Evolutionary conservation across 768 basidiomycete species (phyloP).

Genomic region (Tulasnella sp.): DNA sequence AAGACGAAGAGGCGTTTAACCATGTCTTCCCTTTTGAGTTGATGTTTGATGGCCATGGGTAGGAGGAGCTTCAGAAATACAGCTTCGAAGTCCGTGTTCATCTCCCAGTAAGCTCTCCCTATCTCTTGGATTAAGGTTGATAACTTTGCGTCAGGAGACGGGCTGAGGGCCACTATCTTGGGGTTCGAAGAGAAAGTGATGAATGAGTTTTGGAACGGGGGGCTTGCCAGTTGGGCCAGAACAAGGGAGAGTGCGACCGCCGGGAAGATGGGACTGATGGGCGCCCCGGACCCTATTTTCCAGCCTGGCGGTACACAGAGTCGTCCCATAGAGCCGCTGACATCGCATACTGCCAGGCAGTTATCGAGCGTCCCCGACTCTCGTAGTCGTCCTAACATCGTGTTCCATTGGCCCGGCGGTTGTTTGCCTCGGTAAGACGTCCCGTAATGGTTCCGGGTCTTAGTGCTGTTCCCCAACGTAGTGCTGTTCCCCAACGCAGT

Average conservation of each 20-base stretch:
- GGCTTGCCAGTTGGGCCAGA: conserved; percentile 45
- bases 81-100: conserved; percentile 50
- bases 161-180: conserved; percentile 36
- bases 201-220: conserved; percentile 53
- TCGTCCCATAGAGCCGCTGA: conserved; percentile 58
- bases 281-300: too few relatives aligned
- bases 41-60: conserved; percentile 43
- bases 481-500: too few relatives aligned
- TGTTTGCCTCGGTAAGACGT: too few relatives aligned
- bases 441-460: too few relatives aligned
- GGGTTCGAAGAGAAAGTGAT: conserved; percentile 54
- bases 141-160: conserved; percentile 33
- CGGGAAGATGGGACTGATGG: conserved; percentile 42
- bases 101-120: conserved; percentile 32
- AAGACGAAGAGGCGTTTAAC: conserved; percentile 68
- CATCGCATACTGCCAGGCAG: conserved; percentile 56
- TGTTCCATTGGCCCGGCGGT: conserved; percentile 60
- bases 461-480: too few relatives aligned
- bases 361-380: conserved; percentile 47
- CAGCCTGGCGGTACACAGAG: conserved; percentile 10
- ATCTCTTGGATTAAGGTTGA: conserved; percentile 30
- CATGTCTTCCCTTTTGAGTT: conserved; percentile 56
- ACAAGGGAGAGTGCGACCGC: conserved; percentile 54
- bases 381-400: conserved; percentile 41
- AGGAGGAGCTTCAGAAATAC: conserved; percentile 55